These are phyloP conservation scores for Alternaria atra DNA, from an alignment of 2,329 filamentous ascomycete species.

Conservation along the genomic window DNA sequence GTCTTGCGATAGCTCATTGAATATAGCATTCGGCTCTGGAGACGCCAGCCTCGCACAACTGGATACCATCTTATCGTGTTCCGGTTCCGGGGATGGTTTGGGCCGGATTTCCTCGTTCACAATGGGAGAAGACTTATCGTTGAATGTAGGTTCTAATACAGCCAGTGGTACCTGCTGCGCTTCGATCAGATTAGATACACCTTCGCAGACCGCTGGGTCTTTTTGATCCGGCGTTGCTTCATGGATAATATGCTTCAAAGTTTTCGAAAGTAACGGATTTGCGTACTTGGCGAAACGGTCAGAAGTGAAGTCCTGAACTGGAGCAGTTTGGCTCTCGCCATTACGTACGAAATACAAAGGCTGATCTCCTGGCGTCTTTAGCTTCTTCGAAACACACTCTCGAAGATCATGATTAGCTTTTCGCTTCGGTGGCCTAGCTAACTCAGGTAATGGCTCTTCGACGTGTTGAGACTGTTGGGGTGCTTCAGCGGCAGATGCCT, in stretches of 20 bases:
- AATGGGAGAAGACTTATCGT: not conserved
- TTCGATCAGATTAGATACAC: not conserved
- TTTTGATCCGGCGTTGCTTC: not conserved
- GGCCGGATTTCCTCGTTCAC: not conserved
- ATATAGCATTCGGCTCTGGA: not conserved
- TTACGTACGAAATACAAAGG: not conserved
- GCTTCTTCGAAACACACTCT: not conserved
- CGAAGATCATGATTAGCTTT: not conserved
- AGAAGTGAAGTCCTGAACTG: not conserved
- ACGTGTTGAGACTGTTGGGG: fast-evolving
- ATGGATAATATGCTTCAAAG: fast-evolving
- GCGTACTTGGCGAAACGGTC: not conserved
- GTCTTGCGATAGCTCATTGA: not conserved
- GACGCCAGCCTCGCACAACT: not conserved
- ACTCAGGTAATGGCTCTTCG: fast-evolving
- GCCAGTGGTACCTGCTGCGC: not conserved
- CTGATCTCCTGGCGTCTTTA: not conserved
- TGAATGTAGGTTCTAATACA: not conserved
- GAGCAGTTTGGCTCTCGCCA: not conserved
- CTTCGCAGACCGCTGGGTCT: fast-evolving
- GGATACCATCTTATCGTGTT: not conserved
- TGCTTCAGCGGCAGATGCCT: not conserved
- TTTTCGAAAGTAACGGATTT: not conserved
- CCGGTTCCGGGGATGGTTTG: too few relatives aligned
- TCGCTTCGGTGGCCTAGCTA: not conserved